phyloP scores from a whole-genome alignment of 805 yeast genomes.

The Metschnikowia santaceciliae region DNA sequence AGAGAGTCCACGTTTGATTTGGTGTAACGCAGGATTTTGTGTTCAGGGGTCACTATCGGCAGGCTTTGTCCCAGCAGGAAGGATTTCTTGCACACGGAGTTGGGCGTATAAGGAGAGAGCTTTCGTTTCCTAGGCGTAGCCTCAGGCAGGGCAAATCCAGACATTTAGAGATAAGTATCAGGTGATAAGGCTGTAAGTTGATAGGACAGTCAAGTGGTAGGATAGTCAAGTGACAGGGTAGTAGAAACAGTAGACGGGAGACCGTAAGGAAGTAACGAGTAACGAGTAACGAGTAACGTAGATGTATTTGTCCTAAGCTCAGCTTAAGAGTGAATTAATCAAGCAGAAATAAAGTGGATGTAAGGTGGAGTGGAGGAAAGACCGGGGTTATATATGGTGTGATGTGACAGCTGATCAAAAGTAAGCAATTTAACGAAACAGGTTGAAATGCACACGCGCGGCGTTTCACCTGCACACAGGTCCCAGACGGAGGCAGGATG shows the following conservation, averaged over 20 bases:
- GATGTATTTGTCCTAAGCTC: too few relatives aligned
- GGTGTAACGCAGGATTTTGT: neutral
- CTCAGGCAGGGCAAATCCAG: slow-evolving; percentile 1
- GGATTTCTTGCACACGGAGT: neutral
- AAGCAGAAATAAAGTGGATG: too few relatives aligned
- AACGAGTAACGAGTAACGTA: too few relatives aligned
- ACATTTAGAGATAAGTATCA: neutral
- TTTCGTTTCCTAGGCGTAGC: neutral
- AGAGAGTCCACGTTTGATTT: neutral
- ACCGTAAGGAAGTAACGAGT: too few relatives aligned
- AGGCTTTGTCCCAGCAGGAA: neutral
- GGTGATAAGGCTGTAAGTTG: too few relatives aligned
- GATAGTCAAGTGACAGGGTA: too few relatives aligned
- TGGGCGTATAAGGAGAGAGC: neutral
- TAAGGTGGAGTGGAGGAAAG: too few relatives aligned
- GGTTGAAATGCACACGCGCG: slow-evolving; percentile 1
- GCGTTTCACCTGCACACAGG: neutral
- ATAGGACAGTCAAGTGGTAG: too few relatives aligned
- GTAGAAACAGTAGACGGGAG: neutral
- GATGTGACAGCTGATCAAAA: neutral
- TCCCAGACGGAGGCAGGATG: neutral
- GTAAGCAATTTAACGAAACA: neutral
- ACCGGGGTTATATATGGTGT: neutral
- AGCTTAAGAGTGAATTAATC: too few relatives aligned
- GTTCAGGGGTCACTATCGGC: neutral